phyloP scores from a whole-genome alignment of 768 basidiomycete species.

The Pleurotus eryngii region DNA sequence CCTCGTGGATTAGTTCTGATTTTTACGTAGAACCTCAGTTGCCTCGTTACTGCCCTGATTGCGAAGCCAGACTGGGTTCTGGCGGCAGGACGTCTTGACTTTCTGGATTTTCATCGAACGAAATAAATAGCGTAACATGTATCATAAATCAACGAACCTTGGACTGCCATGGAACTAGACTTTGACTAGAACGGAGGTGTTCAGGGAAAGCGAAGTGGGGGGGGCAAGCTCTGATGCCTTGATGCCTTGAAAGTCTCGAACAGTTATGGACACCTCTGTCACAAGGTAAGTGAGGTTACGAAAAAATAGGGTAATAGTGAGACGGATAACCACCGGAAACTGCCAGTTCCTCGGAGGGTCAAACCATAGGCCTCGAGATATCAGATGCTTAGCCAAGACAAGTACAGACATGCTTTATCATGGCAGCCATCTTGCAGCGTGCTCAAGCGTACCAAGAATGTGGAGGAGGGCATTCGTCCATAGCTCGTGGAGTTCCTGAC shows the following conservation, averaged over 20 bases:
- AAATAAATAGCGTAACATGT: too few relatives aligned
- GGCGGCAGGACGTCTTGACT: neutral
- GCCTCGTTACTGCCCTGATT: neutral
- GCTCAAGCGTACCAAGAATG: neutral
- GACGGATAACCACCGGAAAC: neutral
- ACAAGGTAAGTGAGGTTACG: too few relatives aligned
- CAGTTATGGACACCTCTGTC: too few relatives aligned
- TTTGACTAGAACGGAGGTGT: too few relatives aligned
- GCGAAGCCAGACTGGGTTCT: constrained; percentile 1
- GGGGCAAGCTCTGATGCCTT: too few relatives aligned
- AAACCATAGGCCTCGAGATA: neutral
- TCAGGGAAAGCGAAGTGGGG: too few relatives aligned
- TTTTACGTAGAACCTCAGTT: neutral
- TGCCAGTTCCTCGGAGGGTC: constrained; percentile 4
- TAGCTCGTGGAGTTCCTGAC: neutral
- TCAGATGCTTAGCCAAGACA: constrained; percentile 7
- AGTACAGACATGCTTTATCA: constrained; percentile 1
- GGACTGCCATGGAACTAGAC: too few relatives aligned
- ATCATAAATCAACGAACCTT: neutral
- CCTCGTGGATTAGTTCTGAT: too few relatives aligned
- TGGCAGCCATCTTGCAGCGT: constrained; percentile 4
- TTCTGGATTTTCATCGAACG: neutral
- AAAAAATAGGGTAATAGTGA: constrained; percentile 1
- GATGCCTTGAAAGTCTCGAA: too few relatives aligned
- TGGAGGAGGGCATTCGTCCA: neutral